phyloP scores from a whole-genome alignment of 768 basidiomycete genomes.

The Mrakia gelida region DNA sequence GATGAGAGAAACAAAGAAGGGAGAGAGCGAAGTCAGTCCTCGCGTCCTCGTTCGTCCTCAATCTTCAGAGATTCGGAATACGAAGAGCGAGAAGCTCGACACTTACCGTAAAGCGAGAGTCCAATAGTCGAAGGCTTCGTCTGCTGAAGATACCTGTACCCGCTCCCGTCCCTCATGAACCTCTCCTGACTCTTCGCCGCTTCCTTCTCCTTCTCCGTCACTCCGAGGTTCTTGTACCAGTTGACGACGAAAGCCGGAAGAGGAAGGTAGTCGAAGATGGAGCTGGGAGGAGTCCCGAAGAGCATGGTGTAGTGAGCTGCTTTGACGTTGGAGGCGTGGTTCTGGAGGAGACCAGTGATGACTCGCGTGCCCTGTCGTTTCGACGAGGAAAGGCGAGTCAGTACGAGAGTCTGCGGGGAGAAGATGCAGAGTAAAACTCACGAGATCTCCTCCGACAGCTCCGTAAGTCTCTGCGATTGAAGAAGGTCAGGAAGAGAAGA shows the following conservation, averaged over 20 bases:
- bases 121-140: slow-evolving; percentile 22
- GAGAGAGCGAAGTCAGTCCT: neutral
- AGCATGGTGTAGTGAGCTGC: slow-evolving; percentile 24
- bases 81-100: too few species aligned
- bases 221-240: neutral
- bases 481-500: neutral
- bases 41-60: neutral
- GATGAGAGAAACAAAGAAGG: neutral
- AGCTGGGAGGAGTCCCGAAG: neutral
- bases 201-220: slow-evolving; percentile 15
- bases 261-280: neutral
- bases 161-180: slow-evolving; percentile 32
- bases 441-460: slow-evolving; percentile 13
- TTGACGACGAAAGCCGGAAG: neutral
- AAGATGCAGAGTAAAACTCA: neutral
- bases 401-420: too few species aligned
- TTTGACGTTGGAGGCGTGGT: neutral
- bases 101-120: neutral
- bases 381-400: neutral
- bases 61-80: too few species aligned
- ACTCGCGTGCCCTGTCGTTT: slow-evolving; percentile 11
- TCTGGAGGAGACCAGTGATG: neutral
- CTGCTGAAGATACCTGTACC: slow-evolving; percentile 33
- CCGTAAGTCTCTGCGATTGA: slow-evolving; percentile 8
- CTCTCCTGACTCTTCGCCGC: slow-evolving; percentile 2